A percentile compares a stretch with the other conserved stretches of the same genome.
Conservation (phyloP, 164 flowering plant genomes). For the Vitis riparia region DNA sequence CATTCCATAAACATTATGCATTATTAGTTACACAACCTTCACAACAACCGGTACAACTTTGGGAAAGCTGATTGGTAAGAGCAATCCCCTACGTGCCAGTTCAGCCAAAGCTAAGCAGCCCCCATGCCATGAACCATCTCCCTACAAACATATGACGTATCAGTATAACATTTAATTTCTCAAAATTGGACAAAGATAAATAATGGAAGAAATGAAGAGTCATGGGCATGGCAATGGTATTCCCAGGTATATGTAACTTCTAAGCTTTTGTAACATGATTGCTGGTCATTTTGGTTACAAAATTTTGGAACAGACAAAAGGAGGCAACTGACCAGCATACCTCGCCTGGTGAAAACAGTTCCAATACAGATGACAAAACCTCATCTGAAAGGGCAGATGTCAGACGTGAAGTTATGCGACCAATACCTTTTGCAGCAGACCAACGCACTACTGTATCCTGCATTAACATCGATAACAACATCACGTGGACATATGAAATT, state of each 20-base stretch:
- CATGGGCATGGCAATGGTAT: background rate
- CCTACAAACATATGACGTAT: slow-evolving; percentile 42
- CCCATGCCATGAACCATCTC: slow-evolving; percentile 99
- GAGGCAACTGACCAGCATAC: slow-evolving; percentile 33
- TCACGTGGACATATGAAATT: background rate
- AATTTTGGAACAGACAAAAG: background rate
- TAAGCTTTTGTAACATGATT: background rate
- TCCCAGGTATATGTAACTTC: background rate
- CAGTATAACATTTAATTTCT: background rate
- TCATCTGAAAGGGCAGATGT: slow-evolving; percentile 82
- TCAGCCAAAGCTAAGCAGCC: slow-evolving; percentile 98
- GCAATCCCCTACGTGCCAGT: slow-evolving; percentile 93
- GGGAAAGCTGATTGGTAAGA: slow-evolving; percentile 79
- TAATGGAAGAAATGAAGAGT: background rate
- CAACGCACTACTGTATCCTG: slow-evolving; percentile 99
- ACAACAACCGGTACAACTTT: slow-evolving; percentile 86
- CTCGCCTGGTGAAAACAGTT: slow-evolving; percentile 85
- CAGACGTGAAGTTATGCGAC: slow-evolving; percentile 81
- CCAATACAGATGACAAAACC: slow-evolving; percentile 79
- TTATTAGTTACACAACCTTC: slow-evolving; percentile 44
- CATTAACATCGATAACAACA: slow-evolving; percentile 7
- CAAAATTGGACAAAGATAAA: background rate
- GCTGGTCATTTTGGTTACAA: background rate
- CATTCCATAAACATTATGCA: no score
- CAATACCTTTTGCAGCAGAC: slow-evolving; percentile 99